Percentiles rank a stretch among this genome's conserved stretches.
phyloP scores from a whole-genome alignment of 2,329 filamentous ascomycete genomes.

The Penicillium fuscoglaucum region DNA sequence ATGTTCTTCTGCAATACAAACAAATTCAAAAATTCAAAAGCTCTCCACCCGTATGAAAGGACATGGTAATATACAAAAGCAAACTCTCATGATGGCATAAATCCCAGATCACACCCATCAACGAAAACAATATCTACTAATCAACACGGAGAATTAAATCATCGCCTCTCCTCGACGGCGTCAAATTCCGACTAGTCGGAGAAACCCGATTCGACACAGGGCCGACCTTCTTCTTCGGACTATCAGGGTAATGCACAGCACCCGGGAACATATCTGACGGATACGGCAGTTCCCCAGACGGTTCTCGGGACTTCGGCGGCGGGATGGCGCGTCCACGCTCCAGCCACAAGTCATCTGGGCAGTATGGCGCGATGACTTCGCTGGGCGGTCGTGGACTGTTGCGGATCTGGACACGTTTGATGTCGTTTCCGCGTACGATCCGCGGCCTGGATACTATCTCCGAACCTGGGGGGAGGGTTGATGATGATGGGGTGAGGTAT shows the following conservation, averaged over 20 bases:
- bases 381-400: slow-evolving; percentile 30
- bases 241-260: slow-evolving; percentile 20
- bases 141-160: slow-evolving; percentile 38
- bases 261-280: slow-evolving; percentile 20
- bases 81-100: neutral
- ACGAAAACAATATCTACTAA: slow-evolving; percentile 12
- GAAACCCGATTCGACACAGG: slow-evolving; percentile 13
- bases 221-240: slow-evolving; percentile 24
- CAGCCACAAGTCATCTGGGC: slow-evolving; percentile 34
- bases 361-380: slow-evolving; percentile 28
- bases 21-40: neutral
- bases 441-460: slow-evolving; percentile 37
- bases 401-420: slow-evolving; percentile 35
- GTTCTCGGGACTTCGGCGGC: neutral
- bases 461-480: slow-evolving; percentile 26
- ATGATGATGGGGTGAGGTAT: slow-evolving; percentile 13
- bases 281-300: slow-evolving; percentile 17
- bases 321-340: slow-evolving; percentile 15
- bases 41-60: slow-evolving; percentile 1
- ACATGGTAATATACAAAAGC: neutral
- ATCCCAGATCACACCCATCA: neutral
- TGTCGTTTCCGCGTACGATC: slow-evolving; percentile 35
- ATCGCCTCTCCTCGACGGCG: slow-evolving; percentile 31
- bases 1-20: neutral
- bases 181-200: slow-evolving; percentile 32